These are phyloP conservation scores for Sporothrix variecibatus DNA, from an alignment of 2,329 filamentous ascomycete species.

Conservation along the genomic window DNA sequence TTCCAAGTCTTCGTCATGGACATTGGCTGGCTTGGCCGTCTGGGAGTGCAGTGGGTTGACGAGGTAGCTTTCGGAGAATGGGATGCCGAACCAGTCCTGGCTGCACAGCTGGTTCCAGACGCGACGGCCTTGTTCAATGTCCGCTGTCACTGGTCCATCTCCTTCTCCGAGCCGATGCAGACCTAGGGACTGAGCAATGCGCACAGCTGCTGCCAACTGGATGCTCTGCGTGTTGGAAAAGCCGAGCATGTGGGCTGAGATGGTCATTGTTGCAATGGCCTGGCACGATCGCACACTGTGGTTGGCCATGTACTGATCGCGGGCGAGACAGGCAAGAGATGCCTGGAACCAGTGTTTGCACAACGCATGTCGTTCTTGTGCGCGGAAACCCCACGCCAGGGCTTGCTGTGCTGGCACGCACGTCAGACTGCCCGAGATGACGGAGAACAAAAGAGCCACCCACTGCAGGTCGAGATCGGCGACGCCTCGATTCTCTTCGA, in stretches of 20 bases:
- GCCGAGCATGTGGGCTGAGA: slow-evolving; percentile 51
- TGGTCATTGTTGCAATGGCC: slow-evolving; percentile 50
- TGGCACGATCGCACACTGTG: slow-evolving; percentile 48
- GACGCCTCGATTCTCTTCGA: slow-evolving; percentile 2
- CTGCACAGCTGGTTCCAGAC: slow-evolving; percentile 43
- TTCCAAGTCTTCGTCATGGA: slow-evolving; percentile 37
- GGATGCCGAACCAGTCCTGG: slow-evolving; percentile 43
- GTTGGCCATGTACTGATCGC: slow-evolving; percentile 48
- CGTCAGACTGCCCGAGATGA: slow-evolving; percentile 47
- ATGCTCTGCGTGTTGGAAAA: slow-evolving; percentile 50
- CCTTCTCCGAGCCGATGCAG: slow-evolving; percentile 43
- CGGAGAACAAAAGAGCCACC: slow-evolving; percentile 48
- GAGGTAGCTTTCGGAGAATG: slow-evolving; percentile 44
- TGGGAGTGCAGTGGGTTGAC: slow-evolving; percentile 42
- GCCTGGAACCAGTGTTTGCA: slow-evolving; percentile 50
- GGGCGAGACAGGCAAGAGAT: slow-evolving; percentile 47
- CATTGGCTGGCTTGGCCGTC: slow-evolving; percentile 39
- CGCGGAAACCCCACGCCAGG: slow-evolving; percentile 46
- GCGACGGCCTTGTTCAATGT: slow-evolving; percentile 40
- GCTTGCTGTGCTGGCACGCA: slow-evolving; percentile 42
- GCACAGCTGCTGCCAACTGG: slow-evolving; percentile 46
- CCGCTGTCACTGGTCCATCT: slow-evolving; percentile 30
- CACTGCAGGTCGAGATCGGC: slow-evolving; percentile 46
- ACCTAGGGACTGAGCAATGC: slow-evolving; percentile 51
- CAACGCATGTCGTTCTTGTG: slow-evolving; percentile 44